phyloP scores from a whole-genome alignment of 2,329 filamentous ascomycete species.

The Orbilia brochopaga region DNA sequence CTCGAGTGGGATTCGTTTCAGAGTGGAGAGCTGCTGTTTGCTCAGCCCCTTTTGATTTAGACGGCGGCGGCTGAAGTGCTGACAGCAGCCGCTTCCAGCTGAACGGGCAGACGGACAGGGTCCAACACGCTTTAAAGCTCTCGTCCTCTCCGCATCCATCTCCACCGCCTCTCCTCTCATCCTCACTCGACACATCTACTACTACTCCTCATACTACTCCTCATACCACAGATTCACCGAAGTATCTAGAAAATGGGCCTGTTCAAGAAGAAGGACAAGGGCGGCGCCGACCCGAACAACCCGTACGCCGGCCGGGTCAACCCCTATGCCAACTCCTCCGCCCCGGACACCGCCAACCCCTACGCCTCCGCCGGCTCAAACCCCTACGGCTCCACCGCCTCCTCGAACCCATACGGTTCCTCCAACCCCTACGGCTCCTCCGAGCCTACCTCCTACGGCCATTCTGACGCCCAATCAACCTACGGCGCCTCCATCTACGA shows the following conservation, averaged over 20 bases:
- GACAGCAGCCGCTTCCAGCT: constrained; percentile 27
- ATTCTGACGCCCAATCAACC: constrained; percentile 13
- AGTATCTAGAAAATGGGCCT: constrained; percentile 25
- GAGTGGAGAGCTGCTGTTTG: constrained; percentile 14
- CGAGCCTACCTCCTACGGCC: constrained; percentile 2
- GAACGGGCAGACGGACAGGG: constrained; percentile 10
- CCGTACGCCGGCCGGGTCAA: constrained; percentile 23
- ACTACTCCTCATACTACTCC: background rate
- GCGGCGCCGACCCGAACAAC: constrained; percentile 25
- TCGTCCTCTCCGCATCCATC: constrained; percentile 2
- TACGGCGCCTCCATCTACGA: constrained; percentile 29
- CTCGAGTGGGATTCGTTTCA: background rate
- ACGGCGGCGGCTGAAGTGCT: constrained; percentile 44
- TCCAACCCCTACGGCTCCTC: background rate
- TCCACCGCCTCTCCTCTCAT: background rate
- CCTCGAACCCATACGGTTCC: constrained; percentile 1
- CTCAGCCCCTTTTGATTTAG: constrained; percentile 18
- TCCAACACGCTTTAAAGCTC: constrained; percentile 26
- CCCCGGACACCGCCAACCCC: constrained; percentile 26
- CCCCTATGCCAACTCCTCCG: constrained; percentile 23
- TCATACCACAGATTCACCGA: background rate
- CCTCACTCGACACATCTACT: background rate
- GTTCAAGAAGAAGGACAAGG: constrained; percentile 38
- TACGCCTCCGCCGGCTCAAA: constrained; percentile 31
- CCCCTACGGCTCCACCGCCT: constrained; percentile 16